Evolutionary conservation across 2,329 filamentous ascomycete species (phyloP).

Genomic region (Ilyonectria mors-panacis): DNA sequence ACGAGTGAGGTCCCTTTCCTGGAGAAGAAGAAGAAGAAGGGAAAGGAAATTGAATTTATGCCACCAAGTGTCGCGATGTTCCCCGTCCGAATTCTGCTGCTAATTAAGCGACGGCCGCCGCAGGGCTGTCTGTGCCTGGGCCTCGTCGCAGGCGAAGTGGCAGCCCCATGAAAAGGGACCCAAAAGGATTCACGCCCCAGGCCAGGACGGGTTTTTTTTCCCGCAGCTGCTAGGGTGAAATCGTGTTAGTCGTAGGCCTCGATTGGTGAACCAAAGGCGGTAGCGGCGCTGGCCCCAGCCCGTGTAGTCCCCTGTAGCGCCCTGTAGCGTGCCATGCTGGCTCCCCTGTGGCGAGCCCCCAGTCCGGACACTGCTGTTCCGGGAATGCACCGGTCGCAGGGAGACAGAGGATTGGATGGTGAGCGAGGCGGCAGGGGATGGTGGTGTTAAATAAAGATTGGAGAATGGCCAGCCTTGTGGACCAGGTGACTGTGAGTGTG

Average conservation of each 20-base stretch:
- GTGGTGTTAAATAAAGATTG: background rate
- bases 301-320: background rate
- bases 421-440: slow-evolving; percentile 9
- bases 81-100: background rate
- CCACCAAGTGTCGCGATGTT: slow-evolving; percentile 3
- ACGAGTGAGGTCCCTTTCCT: background rate
- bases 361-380: slow-evolving; percentile 23
- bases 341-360: background rate
- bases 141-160: background rate
- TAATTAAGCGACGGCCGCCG: slow-evolving; percentile 1
- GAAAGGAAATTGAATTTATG: slow-evolving; percentile 12
- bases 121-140: background rate
- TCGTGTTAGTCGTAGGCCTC: background rate
- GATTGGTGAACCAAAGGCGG: slow-evolving; percentile 3
- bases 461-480: slow-evolving; percentile 1
- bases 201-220: background rate
- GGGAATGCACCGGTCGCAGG: slow-evolving; percentile 18
- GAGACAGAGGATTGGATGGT: slow-evolving; percentile 1
- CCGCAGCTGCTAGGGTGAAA: slow-evolving; percentile 13
- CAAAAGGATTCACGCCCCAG: slow-evolving; percentile 9
- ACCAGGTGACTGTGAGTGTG: background rate
- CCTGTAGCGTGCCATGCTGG: slow-evolving; percentile 1
- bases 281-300: background rate
- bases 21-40: background rate
- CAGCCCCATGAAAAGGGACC: background rate